Conservation (phyloP, 2,329 filamentous ascomycete species). For the Fusarium floridanum region DNA sequence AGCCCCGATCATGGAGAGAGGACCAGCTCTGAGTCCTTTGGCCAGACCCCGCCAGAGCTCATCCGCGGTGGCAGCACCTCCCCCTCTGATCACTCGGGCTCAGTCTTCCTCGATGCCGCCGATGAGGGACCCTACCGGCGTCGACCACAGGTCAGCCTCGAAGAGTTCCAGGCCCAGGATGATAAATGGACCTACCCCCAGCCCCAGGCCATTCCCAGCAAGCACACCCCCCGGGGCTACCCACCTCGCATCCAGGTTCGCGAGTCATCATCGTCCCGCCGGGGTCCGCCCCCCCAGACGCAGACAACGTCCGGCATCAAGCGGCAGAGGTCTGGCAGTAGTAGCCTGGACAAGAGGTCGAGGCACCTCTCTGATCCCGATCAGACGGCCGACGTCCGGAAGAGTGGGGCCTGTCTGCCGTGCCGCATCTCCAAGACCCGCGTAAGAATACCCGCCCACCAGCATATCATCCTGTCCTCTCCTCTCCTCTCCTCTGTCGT, state of each 20-base stretch:
- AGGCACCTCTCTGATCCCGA: constrained; percentile 56
- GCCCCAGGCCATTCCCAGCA: constrained; percentile 52
- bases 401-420: constrained; percentile 61
- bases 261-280: constrained; percentile 44
- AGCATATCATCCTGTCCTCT: constrained; percentile 18
- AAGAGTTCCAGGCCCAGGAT: constrained; percentile 54
- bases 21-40: constrained; percentile 53
- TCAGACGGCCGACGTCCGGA: constrained; percentile 63
- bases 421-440: constrained; percentile 63
- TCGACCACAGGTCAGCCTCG: constrained; percentile 49
- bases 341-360: constrained; percentile 52
- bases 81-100: constrained; percentile 56
- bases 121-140: constrained; percentile 46
- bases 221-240: constrained; percentile 49
- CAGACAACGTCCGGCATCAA: constrained; percentile 47
- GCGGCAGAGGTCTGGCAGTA: constrained; percentile 51
- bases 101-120: constrained; percentile 49
- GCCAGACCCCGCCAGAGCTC: constrained; percentile 55
- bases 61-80: constrained; percentile 55
- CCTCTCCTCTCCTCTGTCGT: constrained; percentile 7
- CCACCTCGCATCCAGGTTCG: constrained; percentile 51
- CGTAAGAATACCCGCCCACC: constrained; percentile 53
- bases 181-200: constrained; percentile 58
- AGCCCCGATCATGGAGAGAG: constrained; percentile 50
- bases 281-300: constrained; percentile 31